Base-by-base conservation (phyloP, 768 basidiomycete species). In the Calvatia gigantea region DNA sequence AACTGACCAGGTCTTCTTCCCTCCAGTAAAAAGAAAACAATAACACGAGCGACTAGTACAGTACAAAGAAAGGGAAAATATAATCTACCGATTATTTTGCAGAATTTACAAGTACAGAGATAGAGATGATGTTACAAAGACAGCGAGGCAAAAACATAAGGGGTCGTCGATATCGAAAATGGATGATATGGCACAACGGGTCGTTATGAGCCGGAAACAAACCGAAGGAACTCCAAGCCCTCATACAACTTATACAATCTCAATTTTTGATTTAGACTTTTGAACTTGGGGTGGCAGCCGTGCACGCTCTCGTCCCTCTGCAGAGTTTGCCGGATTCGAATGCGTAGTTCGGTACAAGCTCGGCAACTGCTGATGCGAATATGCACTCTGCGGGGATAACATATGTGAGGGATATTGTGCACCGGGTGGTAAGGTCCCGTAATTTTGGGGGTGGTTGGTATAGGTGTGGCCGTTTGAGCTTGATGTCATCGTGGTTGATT, bases 351-450 rank as follows among this genome's bases (percentile, higher is more conserved):
- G 46, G 27, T 48, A 39, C 12, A 25, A 15, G 27, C n/a, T 47
- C 4, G 54, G 54, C 17, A 45, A 21, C 17, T 54, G 52, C 8
- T 33, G 47, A 8, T 48, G 46, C 8, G 38, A 2, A 15, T 21
- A 43, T 14, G 51, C 43, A 15, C 28, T 41, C 4, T 56, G 54
- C 14, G 46, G 28, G 28, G 38, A 15, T 5, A 42, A 3, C 29
- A 47, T 38, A 19, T 56, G 46, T 19, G 12, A 14, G 7, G 54
- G 54, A 12, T 41, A 31, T 48, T 48, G 54, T 48, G 54, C 54
- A 21, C 47, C 54, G 6, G 54, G 39, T 15, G 54, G 54, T 8
- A 56, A 23, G 8, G 3, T 12, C 2, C 27, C 44, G 33, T 39
- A 15, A 8, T 4, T 4, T 35, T 41, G n/a, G n/a, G n/a, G n/a